Evolutionary conservation across 352 stramenopile genomes (phyloP).

Genomic region (Albugo candida): DNA sequence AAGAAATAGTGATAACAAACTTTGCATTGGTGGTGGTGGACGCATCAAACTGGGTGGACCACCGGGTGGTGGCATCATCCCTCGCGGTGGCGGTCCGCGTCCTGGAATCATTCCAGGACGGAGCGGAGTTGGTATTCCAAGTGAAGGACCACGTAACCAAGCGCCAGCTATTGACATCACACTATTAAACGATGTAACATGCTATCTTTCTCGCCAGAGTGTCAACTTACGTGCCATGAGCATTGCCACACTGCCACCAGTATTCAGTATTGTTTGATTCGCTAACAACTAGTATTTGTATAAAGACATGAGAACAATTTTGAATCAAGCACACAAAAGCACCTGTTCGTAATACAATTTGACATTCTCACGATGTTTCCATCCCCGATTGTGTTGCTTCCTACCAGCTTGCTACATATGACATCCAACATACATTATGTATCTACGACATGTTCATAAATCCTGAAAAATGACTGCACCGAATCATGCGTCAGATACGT

Average conservation of each 20-base stretch:
- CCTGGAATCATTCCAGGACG: constrained; percentile 28
- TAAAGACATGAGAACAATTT: neutral
- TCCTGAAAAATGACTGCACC: constrained; percentile 18
- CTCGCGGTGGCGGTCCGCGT: constrained; percentile 35
- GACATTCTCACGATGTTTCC: constrained; percentile 90
- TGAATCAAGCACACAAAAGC: neutral
- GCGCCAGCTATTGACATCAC: constrained; percentile 27
- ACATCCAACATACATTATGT: too few species aligned
- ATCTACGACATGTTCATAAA: neutral
- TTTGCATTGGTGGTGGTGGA: constrained; percentile 22
- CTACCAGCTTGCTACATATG: constrained; percentile 62
- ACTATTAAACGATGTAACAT: neutral
- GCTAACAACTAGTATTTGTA: constrained; percentile 4
- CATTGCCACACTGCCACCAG: neutral
- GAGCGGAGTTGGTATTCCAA: constrained; percentile 23
- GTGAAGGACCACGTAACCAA: constrained; percentile 31
- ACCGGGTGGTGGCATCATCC: constrained; percentile 41
- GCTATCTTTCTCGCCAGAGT: too few species aligned
- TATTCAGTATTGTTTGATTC: neutral
- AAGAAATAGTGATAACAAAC: neutral
- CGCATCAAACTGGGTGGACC: constrained; percentile 33
- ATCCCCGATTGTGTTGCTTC: constrained; percentile 87
- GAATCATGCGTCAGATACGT: constrained; percentile 91
- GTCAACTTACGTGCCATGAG: constrained; percentile 47
- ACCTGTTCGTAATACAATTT: constrained; percentile 81